Base-by-base conservation (phyloP, 1,139 yeast species). In the Debaryomyces sp. region DNA sequence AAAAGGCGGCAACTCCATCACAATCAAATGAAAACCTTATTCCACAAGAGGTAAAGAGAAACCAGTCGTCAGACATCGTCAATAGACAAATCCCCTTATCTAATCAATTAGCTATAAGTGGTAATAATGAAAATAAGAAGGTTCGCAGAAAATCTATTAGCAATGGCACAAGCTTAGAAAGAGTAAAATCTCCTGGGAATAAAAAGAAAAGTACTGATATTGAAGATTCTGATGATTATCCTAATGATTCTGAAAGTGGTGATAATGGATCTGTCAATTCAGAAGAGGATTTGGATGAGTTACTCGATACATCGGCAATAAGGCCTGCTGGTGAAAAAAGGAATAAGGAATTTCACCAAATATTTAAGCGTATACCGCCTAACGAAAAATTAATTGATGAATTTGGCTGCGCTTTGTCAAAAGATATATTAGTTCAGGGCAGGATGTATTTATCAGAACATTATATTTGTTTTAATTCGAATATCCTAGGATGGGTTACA, bases 401-500 rank as follows among this genome's bases (percentile, higher is more conserved):
- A 55, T 85, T 75, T 57, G 78, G 85, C 39, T 87, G 94, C 73
- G 95, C 95, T 0, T 70, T 83, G 29, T 81, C 85, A 2, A 82
- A 82, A 55, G 94, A 87, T 60, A 84, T 87, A 26, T 69, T 87
- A 42, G 77, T 86, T 9, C 95, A 87, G 56, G 95, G 95, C 6
- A 76, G 84, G 55, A 67, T 87, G 70, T 87, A 83, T 61, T 68
- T 87, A 12, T 78, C 86, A 47, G 84, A 82, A 50, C 74, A 73
- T 46, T 80, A 78, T 55, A 66, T 87, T 13, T 82, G 88, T 53
- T 87, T 87, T 67, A 85, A 85, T 54, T 84, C 91, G 0, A 87
- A 86, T 56, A 84, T 87, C 48, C 69, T 87, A 48, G 94, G 94
- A 0, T 82, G 89, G 81, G 85, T 84, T 1, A 87, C 91, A 6